These are phyloP conservation scores for Cyanodermella asteris DNA, from an alignment of 2,329 filamentous ascomycete species.

Conservation along the genomic window DNA sequence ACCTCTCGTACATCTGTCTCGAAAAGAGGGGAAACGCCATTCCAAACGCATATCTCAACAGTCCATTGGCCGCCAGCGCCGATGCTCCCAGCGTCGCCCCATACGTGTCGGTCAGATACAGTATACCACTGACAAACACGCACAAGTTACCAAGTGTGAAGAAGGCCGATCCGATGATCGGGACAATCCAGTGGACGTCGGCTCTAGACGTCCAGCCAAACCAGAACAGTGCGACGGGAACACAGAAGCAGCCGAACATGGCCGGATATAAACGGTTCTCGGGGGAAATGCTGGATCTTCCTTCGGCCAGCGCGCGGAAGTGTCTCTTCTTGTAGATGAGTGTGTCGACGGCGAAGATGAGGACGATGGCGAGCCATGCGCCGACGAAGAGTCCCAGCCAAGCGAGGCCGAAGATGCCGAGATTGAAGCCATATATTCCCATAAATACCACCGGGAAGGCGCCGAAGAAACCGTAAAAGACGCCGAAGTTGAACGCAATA, in stretches of 20 bases:
- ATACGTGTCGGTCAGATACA: constrained; percentile 17
- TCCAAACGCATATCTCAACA: constrained; percentile 5
- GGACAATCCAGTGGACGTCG: constrained; percentile 14
- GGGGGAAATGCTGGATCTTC: constrained; percentile 5
- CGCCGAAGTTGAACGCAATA: constrained; percentile 53
- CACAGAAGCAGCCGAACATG: constrained; percentile 8
- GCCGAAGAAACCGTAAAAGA: constrained; percentile 70
- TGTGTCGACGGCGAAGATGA: constrained; percentile 17
- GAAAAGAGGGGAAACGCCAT: constrained; percentile 6
- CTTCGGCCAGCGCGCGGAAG: constrained; percentile 9
- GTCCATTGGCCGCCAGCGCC: constrained; percentile 13
- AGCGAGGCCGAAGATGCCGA: constrained; percentile 47
- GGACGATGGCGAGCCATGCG: constrained; percentile 31
- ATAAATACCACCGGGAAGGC: constrained; percentile 68
- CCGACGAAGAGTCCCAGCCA: constrained; percentile 65
- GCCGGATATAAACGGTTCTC: constrained; percentile 9
- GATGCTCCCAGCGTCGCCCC: constrained; percentile 13
- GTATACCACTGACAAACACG: constrained; percentile 6
- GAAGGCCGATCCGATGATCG: constrained; percentile 11
- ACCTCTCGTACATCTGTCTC: constrained; percentile 18
- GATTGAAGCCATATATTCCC: constrained; percentile 43
- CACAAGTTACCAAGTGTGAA: constrained; percentile 11
- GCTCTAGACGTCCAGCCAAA: constrained; percentile 13
- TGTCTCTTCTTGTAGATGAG: constrained; percentile 19
- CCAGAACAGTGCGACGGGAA: constrained; percentile 10